Percentiles rank a stretch among this genome's conserved stretches.
phyloP scores from a whole-genome alignment of 441 rosid genomes.

The Pelargonium cotyledonis region DNA sequence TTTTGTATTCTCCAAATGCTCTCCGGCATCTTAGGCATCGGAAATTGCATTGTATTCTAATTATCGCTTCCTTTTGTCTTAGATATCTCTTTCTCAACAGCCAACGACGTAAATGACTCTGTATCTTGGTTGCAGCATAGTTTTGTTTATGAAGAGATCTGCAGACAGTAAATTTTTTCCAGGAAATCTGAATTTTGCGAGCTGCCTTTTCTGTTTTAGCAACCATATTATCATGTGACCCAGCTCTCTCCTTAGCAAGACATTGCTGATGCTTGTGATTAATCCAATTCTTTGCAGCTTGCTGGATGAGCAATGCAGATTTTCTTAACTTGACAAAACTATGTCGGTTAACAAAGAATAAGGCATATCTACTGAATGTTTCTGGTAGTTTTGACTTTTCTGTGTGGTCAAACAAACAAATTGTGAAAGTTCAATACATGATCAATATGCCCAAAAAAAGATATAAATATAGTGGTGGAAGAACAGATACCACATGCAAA shows the following conservation, averaged over 20 bases:
- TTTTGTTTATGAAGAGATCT: slow-evolving; percentile 24
- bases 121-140: slow-evolving; percentile 50
- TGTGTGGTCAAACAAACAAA: slow-evolving; percentile 24
- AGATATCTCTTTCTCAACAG: slow-evolving; percentile 35
- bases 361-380: slow-evolving; percentile 29
- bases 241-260: slow-evolving; percentile 27
- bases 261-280: slow-evolving; percentile 23
- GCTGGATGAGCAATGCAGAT: slow-evolving; percentile 48
- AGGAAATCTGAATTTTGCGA: slow-evolving; percentile 46
- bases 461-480: slow-evolving; percentile 9
- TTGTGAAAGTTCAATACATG: slow-evolving; percentile 1
- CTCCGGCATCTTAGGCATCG: slow-evolving; percentile 30
- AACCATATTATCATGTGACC: slow-evolving; percentile 17
- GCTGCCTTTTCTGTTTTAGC: slow-evolving; percentile 38
- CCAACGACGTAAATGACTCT: slow-evolving; percentile 41
- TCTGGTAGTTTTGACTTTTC: slow-evolving; percentile 28
- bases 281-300: slow-evolving; percentile 52
- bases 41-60: slow-evolving; percentile 37
- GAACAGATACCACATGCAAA: slow-evolving; percentile 32
- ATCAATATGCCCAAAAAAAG: background rate
- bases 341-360: slow-evolving; percentile 47
- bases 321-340: slow-evolving; percentile 40
- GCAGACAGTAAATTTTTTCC: slow-evolving; percentile 30
- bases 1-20: slow-evolving; percentile 28
- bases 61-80: slow-evolving; percentile 31